Percentiles rank a stretch among this genome's conserved stretches.
These are phyloP conservation scores for Fusarium xyrophilum DNA, from an alignment of 2,329 filamentous ascomycete species.

Conservation along the genomic window DNA sequence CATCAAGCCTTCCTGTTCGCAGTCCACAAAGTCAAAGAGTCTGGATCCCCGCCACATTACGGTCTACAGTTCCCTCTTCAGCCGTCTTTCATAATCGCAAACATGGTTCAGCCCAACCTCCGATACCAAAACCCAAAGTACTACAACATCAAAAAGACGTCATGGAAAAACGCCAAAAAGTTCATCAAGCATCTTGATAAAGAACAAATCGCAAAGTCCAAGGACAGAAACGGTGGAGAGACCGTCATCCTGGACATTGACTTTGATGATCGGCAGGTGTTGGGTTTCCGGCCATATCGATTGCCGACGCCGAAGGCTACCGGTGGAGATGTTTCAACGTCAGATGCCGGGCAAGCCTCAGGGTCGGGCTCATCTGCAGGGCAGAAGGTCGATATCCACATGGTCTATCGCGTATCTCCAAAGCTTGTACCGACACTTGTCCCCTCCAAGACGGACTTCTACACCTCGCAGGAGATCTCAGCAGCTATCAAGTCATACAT, in stretches of 20 bases:
- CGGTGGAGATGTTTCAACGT: background rate
- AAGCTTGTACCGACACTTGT: conserved; percentile 33
- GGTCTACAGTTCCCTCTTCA: conserved; percentile 34
- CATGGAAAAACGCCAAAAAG: conserved; percentile 37
- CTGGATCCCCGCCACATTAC: conserved; percentile 18
- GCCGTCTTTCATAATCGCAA: conserved; percentile 35
- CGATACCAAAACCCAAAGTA: conserved; percentile 27
- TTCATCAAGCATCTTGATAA: conserved; percentile 37
- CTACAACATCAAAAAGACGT: conserved; percentile 38
- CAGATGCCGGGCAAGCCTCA: background rate
- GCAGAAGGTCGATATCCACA: conserved; percentile 27
- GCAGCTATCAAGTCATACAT: conserved; percentile 34
- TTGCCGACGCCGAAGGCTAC: conserved; percentile 18
- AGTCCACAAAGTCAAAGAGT: conserved; percentile 27
- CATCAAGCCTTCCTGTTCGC: conserved; percentile 35
- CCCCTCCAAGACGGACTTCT: conserved; percentile 35
- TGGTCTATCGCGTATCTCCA: conserved; percentile 26
- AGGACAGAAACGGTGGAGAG: conserved; percentile 35
- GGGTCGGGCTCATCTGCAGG: conserved; percentile 1
- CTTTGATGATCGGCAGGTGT: conserved; percentile 28
- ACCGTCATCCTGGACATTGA: conserved; percentile 35
- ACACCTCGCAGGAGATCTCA: conserved; percentile 28
- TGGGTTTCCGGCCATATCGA: conserved; percentile 28
- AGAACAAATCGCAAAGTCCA: conserved; percentile 13
- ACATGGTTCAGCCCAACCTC: conserved; percentile 36